Evolutionary conservation across 352 stramenopile genomes (phyloP), one percentile per base, ranked within the genome.

Genomic region (Detonula confervacea): DNA sequence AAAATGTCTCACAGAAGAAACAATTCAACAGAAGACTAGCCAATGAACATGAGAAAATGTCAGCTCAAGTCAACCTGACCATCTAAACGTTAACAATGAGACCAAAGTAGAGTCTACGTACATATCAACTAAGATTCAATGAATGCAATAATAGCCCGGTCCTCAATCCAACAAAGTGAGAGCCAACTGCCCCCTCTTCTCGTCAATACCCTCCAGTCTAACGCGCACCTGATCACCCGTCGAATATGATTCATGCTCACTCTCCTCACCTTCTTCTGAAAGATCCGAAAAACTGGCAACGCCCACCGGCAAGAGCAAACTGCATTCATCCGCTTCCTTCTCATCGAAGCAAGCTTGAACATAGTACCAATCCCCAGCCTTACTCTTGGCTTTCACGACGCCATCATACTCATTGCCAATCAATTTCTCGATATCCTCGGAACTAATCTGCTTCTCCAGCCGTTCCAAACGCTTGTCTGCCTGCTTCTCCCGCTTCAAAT

Each of bases 361-460:
- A 73, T 92, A 91, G 11, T 89, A 81, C 80, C 87, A 92, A 73
- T 87, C 71, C 3, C 88, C 87, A 33, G 76, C 77, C 18, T 91
- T 89, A 9, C 78, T 89, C 35, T 69, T 81, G 51, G 88, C 88
- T 62, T 90, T 91, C 6, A 94, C 83, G 20, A 89, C 56, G 16
- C 88, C 88, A 27, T 84, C 64, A 56, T 70, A 87, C 67, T 90
- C 79, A 51, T 71, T 74, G 12, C 88, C 88, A 66, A 84, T 46
- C 35, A 91, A 59, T 14, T 70, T 37, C 18, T 76, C 29, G 47
- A 92, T 86, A 57, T 83, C 70, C 8, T 83, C 65, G 11, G 80
- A 63, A 20, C 81, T 81, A 29, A 90, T 61, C 24, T 77, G 72
- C 25, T 81, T 87, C n/a, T 59, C 73, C 7, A 94, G 61, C 35